Conservation (phyloP, 2,329 filamentous ascomycete genomes). For the Botrytis byssoidea region DNA sequence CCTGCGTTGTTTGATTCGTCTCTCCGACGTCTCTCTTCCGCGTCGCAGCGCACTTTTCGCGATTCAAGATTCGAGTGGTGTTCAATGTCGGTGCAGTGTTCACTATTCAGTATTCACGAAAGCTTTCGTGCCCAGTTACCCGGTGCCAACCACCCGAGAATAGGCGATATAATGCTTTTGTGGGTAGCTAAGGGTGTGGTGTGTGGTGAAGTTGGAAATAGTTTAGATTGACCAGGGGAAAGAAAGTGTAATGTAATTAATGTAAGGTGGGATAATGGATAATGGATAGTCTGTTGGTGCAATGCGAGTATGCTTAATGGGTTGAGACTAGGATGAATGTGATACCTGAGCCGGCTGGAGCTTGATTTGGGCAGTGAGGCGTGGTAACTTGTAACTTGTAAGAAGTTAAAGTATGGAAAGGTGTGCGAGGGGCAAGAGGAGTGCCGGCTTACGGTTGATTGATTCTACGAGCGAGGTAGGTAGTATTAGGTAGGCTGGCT, state of each 20-base stretch:
- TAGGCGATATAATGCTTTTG: slow-evolving; percentile 12
- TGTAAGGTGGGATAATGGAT: slow-evolving; percentile 1
- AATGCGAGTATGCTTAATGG: slow-evolving; percentile 1
- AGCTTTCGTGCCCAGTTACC: slow-evolving; percentile 16
- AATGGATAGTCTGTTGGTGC: neutral
- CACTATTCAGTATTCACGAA: slow-evolving; percentile 2
- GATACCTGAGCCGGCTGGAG: neutral
- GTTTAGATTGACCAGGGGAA: neutral
- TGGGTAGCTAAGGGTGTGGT: neutral
- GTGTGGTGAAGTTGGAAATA: neutral
- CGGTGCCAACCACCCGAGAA: slow-evolving; percentile 18
- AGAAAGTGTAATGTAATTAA: neutral
- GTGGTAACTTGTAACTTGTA: neutral
- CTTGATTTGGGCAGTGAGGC: neutral
- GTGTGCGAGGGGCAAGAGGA: neutral
- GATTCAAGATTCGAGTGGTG: neutral
- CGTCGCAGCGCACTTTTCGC: slow-evolving; percentile 1
- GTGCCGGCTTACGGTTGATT: neutral
- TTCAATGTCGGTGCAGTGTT: slow-evolving; percentile 2
- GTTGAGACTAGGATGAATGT: neutral
- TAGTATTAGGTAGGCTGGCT: neutral
- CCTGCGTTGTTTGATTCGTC: neutral
- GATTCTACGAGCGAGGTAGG: neutral
- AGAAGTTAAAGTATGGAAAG: neutral
- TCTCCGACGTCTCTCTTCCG: slow-evolving; percentile 1